Percentiles rank a stretch among this genome's conserved stretches.
These are phyloP conservation scores for Chernovozyma aurita DNA, from an alignment of 1,139 yeast genomes.

Conservation along the genomic window DNA sequence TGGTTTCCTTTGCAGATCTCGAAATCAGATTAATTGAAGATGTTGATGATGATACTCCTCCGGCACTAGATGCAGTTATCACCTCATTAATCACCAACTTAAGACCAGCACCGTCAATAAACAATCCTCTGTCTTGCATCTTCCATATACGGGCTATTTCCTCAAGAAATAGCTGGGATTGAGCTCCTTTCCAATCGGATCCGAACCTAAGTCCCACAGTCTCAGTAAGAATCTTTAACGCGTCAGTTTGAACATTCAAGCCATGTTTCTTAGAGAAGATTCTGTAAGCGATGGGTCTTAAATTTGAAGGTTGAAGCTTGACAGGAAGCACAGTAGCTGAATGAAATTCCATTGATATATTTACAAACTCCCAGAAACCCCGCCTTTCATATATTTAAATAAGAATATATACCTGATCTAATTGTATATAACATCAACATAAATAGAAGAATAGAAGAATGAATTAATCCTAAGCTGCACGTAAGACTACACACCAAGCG, in stretches of 20 bases:
- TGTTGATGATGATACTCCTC: not conserved
- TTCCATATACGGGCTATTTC: conserved; percentile 83
- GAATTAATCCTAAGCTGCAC: not conserved
- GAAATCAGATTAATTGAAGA: not conserved
- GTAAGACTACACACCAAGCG: too few species aligned
- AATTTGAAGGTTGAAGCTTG: conserved; percentile 69
- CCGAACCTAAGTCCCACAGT: conserved; percentile 76
- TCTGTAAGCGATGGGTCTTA: conserved; percentile 89
- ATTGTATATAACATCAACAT: not conserved
- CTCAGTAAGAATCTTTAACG: conserved; percentile 67
- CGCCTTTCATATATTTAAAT: not conserved
- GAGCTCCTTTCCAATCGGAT: conserved; percentile 74
- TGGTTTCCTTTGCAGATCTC: not conserved
- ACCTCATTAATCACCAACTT: conserved; percentile 60
- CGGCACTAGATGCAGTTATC: not conserved
- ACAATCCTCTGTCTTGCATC: conserved; percentile 79
- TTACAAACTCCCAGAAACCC: not conserved
- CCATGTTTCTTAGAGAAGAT: conserved; percentile 90
- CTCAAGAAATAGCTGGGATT: conserved; percentile 67
- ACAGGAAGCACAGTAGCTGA: conserved; percentile 56
- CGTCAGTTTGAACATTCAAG: conserved; percentile 81
- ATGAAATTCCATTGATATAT: conserved; percentile 6
- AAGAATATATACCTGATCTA: not conserved
- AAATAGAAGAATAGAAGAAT: not conserved
- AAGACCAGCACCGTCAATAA: conserved; percentile 73